Evolutionary conservation across 1,284 basidiomycete genomes (phyloP).

Genomic region (Phellinidium pouzarii): DNA sequence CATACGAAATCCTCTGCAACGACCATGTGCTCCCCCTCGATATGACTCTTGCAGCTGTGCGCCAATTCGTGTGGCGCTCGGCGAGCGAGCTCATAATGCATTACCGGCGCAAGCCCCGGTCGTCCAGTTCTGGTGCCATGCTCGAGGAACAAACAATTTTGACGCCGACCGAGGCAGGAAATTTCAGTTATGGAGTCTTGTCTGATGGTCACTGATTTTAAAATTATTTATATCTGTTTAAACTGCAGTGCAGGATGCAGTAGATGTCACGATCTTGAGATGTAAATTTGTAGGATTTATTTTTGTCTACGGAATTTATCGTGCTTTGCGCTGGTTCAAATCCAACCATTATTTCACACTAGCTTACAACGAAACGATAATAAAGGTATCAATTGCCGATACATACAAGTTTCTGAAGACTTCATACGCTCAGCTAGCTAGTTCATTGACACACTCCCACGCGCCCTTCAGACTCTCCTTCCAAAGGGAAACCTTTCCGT

Average conservation of each 20-base stretch:
- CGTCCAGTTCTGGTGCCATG: neutral
- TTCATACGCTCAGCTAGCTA: conserved; percentile 60
- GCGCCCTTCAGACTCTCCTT: conserved; percentile 92
- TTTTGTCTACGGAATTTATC: too few species aligned
- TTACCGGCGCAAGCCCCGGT: conserved; percentile 54
- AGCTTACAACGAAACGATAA: too few species aligned
- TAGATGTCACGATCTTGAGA: too few species aligned
- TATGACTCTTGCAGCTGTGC: conserved; percentile 85
- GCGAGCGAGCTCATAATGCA: conserved; percentile 76
- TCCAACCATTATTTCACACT: too few species aligned
- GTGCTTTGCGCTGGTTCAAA: too few species aligned
- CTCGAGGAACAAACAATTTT: too few species aligned
- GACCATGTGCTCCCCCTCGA: conserved; percentile 71
- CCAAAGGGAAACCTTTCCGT: conserved; percentile 97
- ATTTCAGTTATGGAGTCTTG: too few species aligned
- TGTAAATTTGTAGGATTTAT: too few species aligned
- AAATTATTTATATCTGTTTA: too few species aligned
- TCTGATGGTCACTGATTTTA: too few species aligned
- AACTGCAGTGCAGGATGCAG: too few species aligned
- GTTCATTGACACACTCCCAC: conserved; percentile 96
- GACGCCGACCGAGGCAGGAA: too few species aligned
- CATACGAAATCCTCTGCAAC: conserved; percentile 86
- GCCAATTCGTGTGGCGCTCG: conserved; percentile 83
- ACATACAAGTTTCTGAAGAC: neutral
- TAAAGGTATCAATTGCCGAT: neutral